These are phyloP conservation scores for Neolecta irregularis DNA, from an alignment of 1,139 yeast genomes.

Conservation along the genomic window DNA sequence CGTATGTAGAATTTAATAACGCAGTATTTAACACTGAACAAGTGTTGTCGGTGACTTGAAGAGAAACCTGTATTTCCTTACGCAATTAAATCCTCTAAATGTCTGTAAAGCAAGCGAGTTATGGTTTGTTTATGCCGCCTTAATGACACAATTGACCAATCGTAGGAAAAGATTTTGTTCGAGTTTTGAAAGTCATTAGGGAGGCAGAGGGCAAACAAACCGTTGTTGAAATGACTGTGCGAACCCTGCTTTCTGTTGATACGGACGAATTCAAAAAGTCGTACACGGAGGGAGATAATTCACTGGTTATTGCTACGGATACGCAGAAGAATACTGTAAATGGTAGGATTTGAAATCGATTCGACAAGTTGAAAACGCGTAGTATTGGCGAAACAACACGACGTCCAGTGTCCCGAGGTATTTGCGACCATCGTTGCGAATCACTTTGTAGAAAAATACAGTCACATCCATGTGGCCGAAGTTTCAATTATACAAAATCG, in stretches of 20 bases:
- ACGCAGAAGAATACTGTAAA: conserved; percentile 66
- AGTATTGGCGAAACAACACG: conserved; percentile 64
- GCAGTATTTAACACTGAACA: too few relatives aligned
- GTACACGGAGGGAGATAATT: conserved; percentile 75
- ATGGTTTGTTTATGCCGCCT: too few relatives aligned
- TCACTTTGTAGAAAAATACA: conserved; percentile 53
- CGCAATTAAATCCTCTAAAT: too few relatives aligned
- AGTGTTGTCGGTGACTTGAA: too few relatives aligned
- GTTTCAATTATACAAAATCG: conserved; percentile 51
- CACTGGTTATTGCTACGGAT: conserved; percentile 84
- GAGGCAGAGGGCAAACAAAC: conserved; percentile 59
- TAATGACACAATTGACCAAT: too few relatives aligned
- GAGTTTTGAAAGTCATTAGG: conserved; percentile 74
- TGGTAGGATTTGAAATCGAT: background rate
- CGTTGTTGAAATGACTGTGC: conserved; percentile 70
- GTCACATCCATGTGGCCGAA: conserved; percentile 58
- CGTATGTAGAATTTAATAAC: too few relatives aligned
- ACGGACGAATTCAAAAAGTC: conserved; percentile 66
- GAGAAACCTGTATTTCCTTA: too few relatives aligned
- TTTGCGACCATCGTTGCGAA: conserved; percentile 74
- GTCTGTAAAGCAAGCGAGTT: too few relatives aligned
- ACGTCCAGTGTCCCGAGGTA: conserved; percentile 68
- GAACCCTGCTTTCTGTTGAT: conserved; percentile 56
- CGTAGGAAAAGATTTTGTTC: conserved; percentile 89
- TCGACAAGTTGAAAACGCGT: conserved; percentile 12